These are phyloP conservation scores for Colletotrichum sp. DNA, from an alignment of 2,329 filamentous ascomycete species.

Conservation along the genomic window DNA sequence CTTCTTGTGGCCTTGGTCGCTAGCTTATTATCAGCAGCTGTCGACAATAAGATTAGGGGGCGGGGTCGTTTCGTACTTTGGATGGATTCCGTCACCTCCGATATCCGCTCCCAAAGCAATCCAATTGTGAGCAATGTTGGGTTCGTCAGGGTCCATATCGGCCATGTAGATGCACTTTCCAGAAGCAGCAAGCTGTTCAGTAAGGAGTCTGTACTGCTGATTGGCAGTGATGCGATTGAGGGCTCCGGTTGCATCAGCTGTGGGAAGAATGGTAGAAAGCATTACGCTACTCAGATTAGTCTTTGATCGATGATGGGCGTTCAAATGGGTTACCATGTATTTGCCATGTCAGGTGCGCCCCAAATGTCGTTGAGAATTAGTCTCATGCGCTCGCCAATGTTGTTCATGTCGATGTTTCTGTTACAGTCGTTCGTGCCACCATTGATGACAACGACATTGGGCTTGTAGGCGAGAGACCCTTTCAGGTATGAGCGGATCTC, in stretches of 20 bases:
- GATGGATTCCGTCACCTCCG: not conserved
- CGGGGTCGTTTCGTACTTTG: not conserved
- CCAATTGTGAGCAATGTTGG: not conserved
- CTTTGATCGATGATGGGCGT: not conserved
- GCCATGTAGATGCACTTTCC: not conserved
- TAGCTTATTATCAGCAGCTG: rapidly evolving
- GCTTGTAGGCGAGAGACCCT: not conserved
- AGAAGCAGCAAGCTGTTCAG: not conserved
- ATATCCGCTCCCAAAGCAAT: not conserved
- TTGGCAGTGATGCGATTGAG: not conserved
- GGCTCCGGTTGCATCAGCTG: not conserved
- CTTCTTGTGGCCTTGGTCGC: not conserved
- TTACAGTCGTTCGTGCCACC: not conserved
- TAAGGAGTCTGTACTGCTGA: not conserved
- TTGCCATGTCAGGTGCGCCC: not conserved
- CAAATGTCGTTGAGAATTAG: rapidly evolving
- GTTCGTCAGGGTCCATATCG: not conserved
- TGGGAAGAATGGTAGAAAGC: not conserved
- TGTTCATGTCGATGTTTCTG: not conserved
- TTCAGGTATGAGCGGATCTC: not conserved
- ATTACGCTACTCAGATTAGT: not conserved
- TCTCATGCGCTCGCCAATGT: not conserved
- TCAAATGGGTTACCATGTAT: not conserved
- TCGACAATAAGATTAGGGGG: rapidly evolving
- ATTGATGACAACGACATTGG: not conserved